These are phyloP conservation scores for Kentomonas sorsogonicus DNA, from an alignment of 208 protist species.

Conservation along the genomic window DNA sequence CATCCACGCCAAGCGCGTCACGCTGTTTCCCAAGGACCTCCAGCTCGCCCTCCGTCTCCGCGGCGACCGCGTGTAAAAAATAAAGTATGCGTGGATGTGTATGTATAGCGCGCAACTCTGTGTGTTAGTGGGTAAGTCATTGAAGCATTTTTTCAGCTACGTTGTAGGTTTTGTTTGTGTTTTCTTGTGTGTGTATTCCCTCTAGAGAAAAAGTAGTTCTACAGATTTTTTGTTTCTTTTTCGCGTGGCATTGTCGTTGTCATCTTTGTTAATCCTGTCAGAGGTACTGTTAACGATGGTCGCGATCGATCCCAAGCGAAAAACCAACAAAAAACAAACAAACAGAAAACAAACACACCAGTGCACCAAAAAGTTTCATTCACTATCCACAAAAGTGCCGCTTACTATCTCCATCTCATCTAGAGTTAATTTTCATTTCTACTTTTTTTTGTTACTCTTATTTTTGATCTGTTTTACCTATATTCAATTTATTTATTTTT, in stretches of 20 bases:
- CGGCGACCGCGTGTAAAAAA: slow-evolving; percentile 75
- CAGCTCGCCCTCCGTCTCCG: slow-evolving; percentile 97
- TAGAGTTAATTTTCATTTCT: slow-evolving; percentile 4
- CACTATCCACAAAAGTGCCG: not conserved
- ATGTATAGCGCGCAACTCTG: too few species aligned
- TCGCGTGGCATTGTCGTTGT: too few species aligned
- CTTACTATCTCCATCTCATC: not conserved
- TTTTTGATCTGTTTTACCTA: too few species aligned
- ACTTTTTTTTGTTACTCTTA: slow-evolving; percentile 12
- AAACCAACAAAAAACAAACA: not conserved
- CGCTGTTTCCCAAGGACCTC: slow-evolving; percentile 99
- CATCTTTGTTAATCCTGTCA: too few species aligned
- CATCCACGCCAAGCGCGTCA: slow-evolving; percentile 98
- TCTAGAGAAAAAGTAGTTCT: too few species aligned
- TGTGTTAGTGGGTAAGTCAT: too few species aligned
- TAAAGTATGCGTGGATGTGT: too few species aligned
- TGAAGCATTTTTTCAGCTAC: too few species aligned
- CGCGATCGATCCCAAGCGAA: too few species aligned
- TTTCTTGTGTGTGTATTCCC: not conserved
- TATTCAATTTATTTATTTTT: slow-evolving; percentile 7
- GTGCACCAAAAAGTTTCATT: too few species aligned
- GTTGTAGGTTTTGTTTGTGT: slow-evolving; percentile 3
- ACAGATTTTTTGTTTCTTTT: too few species aligned
- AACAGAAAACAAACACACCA: not conserved
- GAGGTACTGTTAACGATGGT: too few species aligned